Evolutionary conservation across 768 basidiomycete genomes (phyloP), one percentile per base, ranked within the genome.

Genomic region (Hirschioporus abietinus): DNA sequence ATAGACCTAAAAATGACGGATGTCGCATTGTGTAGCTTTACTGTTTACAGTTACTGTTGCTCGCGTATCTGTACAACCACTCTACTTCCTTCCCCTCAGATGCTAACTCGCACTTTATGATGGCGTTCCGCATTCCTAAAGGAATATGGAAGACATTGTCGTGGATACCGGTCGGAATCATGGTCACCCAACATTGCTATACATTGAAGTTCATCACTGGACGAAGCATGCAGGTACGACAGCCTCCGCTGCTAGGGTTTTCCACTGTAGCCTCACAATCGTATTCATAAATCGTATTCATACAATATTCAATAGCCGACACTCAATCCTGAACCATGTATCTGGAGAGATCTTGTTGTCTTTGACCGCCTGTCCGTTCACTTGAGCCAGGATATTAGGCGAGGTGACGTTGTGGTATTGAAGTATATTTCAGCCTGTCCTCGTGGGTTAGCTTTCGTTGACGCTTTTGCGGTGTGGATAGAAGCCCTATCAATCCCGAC

Each of bases 181-280:
- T 82, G 60, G 76, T 87, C 30, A 78, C 80, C 0, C 76, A 84
- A 63, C 81, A 85, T 66, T 80, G 82, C 70, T 86, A 80, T 71
- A 79, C 84, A 34, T 60, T 89, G 25, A 84, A 86, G 67, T 76
- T 79, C 2, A 80, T 91, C 15, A 79, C 78, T 9, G 90, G 89
- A 5, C 78, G 84, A 61, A 91, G 89, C 71, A 92, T 92, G 90
- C 88, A 90, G 87, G 90, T 89, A 69, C 66, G 79, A 66, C 27
- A 64, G n/a, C n/a, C n/a, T 24, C 4, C 63, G 65, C 52, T 60
- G 20, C 63, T 30, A 25, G 6, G 26, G 7, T 34, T 63, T 7
- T 34, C 18, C 10, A 4, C 58, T 35, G 42, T 60, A 25, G 62
- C 23, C 25, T 20, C 42, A 57, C 61, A 35, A 34, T 30, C 25